A percentile compares a stretch with the other conserved stretches of the same genome.
These are phyloP conservation scores for Trichosporon faecale DNA, from an alignment of 1,284 basidiomycete species.

Conservation along the genomic window DNA sequence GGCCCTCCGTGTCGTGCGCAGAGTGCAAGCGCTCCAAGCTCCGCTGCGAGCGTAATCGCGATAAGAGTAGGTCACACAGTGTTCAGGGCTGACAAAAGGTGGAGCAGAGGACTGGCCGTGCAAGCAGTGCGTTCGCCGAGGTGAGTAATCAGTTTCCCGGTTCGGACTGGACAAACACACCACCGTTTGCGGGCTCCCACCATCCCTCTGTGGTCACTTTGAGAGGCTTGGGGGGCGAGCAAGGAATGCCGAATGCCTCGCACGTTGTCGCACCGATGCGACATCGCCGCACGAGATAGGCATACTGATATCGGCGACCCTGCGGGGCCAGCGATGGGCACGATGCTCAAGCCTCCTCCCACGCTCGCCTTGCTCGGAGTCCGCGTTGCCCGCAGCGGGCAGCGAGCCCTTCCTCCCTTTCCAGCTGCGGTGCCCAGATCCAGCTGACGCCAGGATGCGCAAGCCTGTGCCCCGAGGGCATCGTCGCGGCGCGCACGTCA, in stretches of 20 bases:
- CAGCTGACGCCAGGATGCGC: neutral
- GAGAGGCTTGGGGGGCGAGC: neutral
- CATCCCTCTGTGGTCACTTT: neutral
- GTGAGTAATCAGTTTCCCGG: conserved; percentile 8
- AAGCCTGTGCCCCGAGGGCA: conserved; percentile 5
- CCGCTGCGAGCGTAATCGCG: neutral
- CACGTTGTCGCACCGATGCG: neutral
- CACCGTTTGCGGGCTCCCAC: neutral
- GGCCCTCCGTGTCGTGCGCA: conserved; percentile 7
- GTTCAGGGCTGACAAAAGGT: neutral
- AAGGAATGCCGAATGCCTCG: neutral
- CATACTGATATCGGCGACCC: neutral
- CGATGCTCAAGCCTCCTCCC: neutral
- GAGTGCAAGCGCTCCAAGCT: conserved; percentile 10
- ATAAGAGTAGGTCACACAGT: neutral
- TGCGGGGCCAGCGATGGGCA: neutral
- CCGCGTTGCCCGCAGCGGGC: neutral
- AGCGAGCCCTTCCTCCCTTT: neutral
- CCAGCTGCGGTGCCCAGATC: neutral
- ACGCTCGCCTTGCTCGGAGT: neutral
- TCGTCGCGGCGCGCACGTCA: conserved; percentile 2
- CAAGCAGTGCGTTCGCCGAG: conserved; percentile 9
- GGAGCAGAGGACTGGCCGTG: conserved; percentile 5
- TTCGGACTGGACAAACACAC: neutral
- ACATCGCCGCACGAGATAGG: neutral